Percentiles rank a stretch among this genome's conserved stretches.
Conservation (phyloP, 225 moss, liverwort and hornwort genomes). For the Polytrichum formosum region DNA sequence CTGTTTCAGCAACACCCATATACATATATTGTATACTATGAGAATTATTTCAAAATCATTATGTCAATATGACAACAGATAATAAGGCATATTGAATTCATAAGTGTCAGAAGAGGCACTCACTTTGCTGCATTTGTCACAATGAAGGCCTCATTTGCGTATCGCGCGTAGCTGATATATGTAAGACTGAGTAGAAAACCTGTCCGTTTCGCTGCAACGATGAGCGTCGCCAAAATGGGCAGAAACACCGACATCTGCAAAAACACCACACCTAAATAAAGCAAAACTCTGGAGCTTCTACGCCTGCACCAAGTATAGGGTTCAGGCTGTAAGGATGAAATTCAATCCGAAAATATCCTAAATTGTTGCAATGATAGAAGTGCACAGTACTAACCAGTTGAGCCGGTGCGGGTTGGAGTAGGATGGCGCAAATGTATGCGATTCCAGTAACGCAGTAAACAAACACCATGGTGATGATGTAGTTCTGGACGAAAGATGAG, state of each 20-base stretch:
- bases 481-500: conserved; percentile 67
- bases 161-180: conserved; percentile 55
- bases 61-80: neutral
- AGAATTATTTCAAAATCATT: neutral
- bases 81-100: neutral
- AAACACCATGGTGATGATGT: conserved; percentile 63
- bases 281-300: no score
- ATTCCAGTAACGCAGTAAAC: conserved; percentile 83
- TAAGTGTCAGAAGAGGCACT: no score
- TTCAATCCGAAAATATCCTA: neutral
- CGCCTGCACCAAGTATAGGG: no score
- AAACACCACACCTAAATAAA: neutral
- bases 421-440: conserved; percentile 73
- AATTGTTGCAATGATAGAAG: neutral
- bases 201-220: conserved; percentile 32
- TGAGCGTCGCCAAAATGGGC: conserved; percentile 59
- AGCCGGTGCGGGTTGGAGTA: conserved; percentile 73
- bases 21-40: neutral
- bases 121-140: conserved; percentile 47
- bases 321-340: no score
- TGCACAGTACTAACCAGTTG: conserved; percentile 61
- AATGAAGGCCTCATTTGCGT: conserved; percentile 55
- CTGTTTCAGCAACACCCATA: conserved; percentile 9
- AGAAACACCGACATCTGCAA: conserved; percentile 66
- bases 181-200: conserved; percentile 40